Base-by-base conservation (phyloP, 768 basidiomycete genomes). In the Kwoniella sp. region DNA sequence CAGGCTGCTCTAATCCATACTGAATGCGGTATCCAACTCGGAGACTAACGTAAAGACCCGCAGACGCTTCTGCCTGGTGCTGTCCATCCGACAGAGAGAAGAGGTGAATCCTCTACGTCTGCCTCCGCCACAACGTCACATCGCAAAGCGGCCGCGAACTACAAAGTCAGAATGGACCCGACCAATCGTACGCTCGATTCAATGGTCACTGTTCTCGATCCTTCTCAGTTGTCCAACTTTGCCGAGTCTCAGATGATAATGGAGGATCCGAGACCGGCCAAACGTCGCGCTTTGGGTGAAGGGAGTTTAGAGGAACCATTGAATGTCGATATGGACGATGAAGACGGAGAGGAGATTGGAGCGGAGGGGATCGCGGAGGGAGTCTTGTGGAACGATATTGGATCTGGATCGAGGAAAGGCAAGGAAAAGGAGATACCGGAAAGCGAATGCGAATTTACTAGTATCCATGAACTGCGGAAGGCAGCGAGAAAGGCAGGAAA, bases 131-230 rank as follows among this genome's bases (percentile, higher is more conserved):
- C 26, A 21, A 22, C 44, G 58, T 19, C 54, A 36, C 27, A 59
- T 13, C 50, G 46, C 26, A 79, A 72, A 63, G 61, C 77, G 9
- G 77, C 80, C 22, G 88, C 94, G 1, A 89, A 97, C 25, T 87
- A 93, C 78, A 95, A 96, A 84, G 90, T 97, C 56, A 87, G 95
- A 60, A 93, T 91, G 1, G 95, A 92, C 10, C 81, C 88, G 9
- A 83, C 88, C 48, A 90, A 94, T 62, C 86, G 94, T 36, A 98
- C 94, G 0, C 84, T 99, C 17, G 95, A 98, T 74, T 92, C 92
- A 0, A 96, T 97, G 91, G 90, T 97, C 65, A 88, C 88, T 1
- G 83, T 90, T 10, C 72, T 81, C 24, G 86, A 87, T 65, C 85
- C 87, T 2, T 82, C 83, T 6, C 85, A 81, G 71, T 55, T 55